Conservation (phyloP, 2,329 filamentous ascomycete species). For the Colletotrichum sp. region DNA sequence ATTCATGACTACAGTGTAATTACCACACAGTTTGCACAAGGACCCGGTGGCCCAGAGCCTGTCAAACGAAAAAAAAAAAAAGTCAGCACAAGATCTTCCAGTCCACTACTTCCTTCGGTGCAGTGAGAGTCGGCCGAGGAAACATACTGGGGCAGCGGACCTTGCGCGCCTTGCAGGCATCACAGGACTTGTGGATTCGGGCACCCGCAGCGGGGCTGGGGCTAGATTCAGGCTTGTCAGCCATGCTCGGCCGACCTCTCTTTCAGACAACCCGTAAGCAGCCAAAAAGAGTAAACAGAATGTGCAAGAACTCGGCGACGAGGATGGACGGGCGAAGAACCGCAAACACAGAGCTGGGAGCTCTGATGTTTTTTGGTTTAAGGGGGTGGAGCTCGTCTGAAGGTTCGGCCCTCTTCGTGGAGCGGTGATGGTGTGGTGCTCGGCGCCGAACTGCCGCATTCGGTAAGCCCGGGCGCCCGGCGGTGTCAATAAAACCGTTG, state of each 20-base stretch:
- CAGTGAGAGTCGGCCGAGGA: neutral
- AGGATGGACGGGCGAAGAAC: neutral
- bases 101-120: neutral
- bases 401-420: neutral
- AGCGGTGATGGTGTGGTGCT: neutral
- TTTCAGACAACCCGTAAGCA: neutral
- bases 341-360: neutral
- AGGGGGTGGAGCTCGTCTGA: neutral
- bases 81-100: neutral
- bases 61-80: neutral
- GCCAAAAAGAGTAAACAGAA: neutral
- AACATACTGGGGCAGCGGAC: constrained; percentile 42
- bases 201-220: neutral
- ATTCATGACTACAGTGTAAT: neutral
- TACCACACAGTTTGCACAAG: constrained; percentile 34
- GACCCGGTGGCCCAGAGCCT: constrained; percentile 24
- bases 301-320: neutral
- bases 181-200: constrained; percentile 36
- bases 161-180: constrained; percentile 44
- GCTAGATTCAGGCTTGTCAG: neutral
- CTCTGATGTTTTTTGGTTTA: neutral
- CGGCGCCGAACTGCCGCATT: constrained; percentile 7
- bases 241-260: neutral
- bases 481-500: neutral
- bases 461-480: neutral